These are phyloP conservation scores for Fusarium xyrophilum DNA, from an alignment of 2,329 filamentous ascomycete genomes.

Conservation along the genomic window DNA sequence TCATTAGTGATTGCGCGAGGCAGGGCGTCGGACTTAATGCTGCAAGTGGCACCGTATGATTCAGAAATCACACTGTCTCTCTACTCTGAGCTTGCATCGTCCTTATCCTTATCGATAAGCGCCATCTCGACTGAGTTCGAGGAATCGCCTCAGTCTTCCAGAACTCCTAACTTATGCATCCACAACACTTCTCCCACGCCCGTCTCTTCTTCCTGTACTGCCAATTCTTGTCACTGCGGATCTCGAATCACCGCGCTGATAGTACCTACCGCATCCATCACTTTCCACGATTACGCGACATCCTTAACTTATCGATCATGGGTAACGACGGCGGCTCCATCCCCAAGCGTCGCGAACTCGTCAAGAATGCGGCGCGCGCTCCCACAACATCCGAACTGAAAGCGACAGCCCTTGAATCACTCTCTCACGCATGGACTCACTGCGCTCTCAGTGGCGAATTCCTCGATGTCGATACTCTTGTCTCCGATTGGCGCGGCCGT, in stretches of 20 bases:
- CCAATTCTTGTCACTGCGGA: not conserved
- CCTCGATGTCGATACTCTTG: slow-evolving; percentile 73
- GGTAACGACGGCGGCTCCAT: slow-evolving; percentile 98
- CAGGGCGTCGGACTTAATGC: accelerated
- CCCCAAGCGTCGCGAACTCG: slow-evolving; percentile 92
- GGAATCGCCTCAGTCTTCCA: slow-evolving; percentile 29
- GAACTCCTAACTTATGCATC: slow-evolving; percentile 12
- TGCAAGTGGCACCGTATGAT: not conserved
- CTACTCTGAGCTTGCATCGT: not conserved
- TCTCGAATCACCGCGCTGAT: not conserved
- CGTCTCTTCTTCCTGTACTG: not conserved
- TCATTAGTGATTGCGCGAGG: accelerated
- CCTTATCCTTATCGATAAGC: slow-evolving; percentile 38
- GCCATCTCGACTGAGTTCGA: slow-evolving; percentile 14
- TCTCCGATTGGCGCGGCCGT: slow-evolving; percentile 82
- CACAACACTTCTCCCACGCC: not conserved
- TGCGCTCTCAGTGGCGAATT: slow-evolving; percentile 85
- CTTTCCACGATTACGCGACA: not conserved
- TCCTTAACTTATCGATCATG: slow-evolving; percentile 62
- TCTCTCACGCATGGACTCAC: slow-evolving; percentile 84
- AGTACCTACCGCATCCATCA: not conserved
- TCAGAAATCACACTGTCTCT: not conserved
- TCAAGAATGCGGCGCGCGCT: slow-evolving; percentile 87
- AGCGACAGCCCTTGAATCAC: slow-evolving; percentile 83
- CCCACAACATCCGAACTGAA: slow-evolving; percentile 87